Evolutionary conservation across 2,329 filamentous ascomycete species (phyloP), one percentile per base, ranked within the genome.

Genomic region (Colletotrichum cuscutae): DNA sequence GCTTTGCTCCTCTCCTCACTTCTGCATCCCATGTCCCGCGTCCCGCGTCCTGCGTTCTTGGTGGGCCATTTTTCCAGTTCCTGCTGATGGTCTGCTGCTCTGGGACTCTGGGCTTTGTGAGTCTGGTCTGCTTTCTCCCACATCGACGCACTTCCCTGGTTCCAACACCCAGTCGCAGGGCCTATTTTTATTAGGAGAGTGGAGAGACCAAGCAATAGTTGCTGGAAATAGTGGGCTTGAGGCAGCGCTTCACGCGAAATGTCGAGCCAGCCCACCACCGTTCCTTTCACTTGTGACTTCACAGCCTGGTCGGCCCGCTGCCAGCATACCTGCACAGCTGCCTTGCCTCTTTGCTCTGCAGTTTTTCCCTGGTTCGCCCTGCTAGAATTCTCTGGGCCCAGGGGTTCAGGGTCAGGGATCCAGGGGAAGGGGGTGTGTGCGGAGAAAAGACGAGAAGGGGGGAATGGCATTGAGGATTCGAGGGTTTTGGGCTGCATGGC

Each of bases 151-250:
- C 61, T 70, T 53, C 28, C 67, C 37, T 70, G 60, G 60, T 42
- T 30, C 37, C 37, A 53, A 54, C 68, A 71, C 62, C 49, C 63
- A 52, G 63, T 71, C 22, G 63, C 57, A 67, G 46, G 49, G 49
- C 52, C 63, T 71, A 58, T 71, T 68, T 58, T 68, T 62, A 67
- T 57, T 68, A 67, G 57, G 52, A 54, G 26, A 62, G 68, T 71
- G 68, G 63, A 42, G 68, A 62, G 68, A 58, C 57, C 64, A 71
- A 24, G 68, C 68, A 71, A 71, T 71, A 68, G 49, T 52, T 62
- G 57, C 63, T 71, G 57, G 28, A 49, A 67, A 67, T 37, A 59
- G 57, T 62, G 63, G 68, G 64, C 64, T 68, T 61, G 58, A 68
- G 35, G 68, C 64, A 71, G 57, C 66, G 56, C 63, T 71, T 71